A percentile compares a stretch with the other conserved stretches of the same genome.
Conservation (phyloP, 2,329 filamentous ascomycete species). For the Alternaria tenuissima region DNA sequence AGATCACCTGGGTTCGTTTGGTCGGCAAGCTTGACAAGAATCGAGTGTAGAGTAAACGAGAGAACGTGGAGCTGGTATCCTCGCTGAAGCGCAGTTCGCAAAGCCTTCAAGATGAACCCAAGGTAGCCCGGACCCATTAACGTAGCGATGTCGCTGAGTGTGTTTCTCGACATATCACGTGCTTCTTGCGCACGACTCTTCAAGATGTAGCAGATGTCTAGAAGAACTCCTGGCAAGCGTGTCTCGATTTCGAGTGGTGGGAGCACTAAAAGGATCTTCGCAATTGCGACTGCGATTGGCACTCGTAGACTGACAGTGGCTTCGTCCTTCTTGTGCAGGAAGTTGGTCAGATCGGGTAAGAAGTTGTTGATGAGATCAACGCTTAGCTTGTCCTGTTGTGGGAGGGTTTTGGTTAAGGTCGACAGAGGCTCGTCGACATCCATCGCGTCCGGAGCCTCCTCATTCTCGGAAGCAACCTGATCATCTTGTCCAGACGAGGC, state of each 20-base stretch:
- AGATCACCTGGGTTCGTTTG: constrained; percentile 81
- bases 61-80: constrained; percentile 95
- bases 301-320: constrained; percentile 92
- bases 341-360: constrained; percentile 79
- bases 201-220: constrained; percentile 92
- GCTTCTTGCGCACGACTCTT: constrained; percentile 88
- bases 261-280: constrained; percentile 85
- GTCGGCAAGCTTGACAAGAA: constrained; percentile 78
- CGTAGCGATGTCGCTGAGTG: constrained; percentile 81
- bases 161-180: constrained; percentile 88
- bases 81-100: constrained; percentile 80
- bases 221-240: constrained; percentile 81
- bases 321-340: constrained; percentile 94
- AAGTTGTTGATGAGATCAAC: constrained; percentile 78
- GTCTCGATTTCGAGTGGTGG: constrained; percentile 75
- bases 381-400: constrained; percentile 71
- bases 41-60: constrained; percentile 92
- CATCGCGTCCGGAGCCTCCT: constrained; percentile 30
- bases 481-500: constrained; percentile 46
- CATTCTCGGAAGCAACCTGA: constrained; percentile 49
- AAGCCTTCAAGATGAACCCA: constrained; percentile 90
- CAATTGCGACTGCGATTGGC: constrained; percentile 85
- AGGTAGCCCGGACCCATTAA: constrained; percentile 84
- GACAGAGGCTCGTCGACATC: constrained; percentile 34
- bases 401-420: constrained; percentile 70